Conservation (phyloP, 2,329 filamentous ascomycete genomes). For the Trichoderma asperellum region DNA sequence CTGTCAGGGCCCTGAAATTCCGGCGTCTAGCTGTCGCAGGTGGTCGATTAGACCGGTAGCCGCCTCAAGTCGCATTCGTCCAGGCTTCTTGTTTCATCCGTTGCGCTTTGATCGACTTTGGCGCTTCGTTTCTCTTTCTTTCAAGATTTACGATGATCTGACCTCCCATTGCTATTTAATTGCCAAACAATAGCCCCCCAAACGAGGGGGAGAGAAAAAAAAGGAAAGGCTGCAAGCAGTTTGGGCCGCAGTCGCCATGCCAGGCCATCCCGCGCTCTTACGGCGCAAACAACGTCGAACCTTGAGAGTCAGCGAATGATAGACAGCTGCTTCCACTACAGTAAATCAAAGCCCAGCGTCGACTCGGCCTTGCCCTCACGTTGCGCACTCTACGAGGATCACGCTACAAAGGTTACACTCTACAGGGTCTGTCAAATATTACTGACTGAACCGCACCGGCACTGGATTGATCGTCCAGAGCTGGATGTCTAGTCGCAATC, state of each 20-base stretch:
- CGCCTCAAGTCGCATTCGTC: conserved; percentile 2
- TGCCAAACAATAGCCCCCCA: background rate
- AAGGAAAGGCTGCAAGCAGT: background rate
- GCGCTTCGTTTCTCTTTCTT: background rate
- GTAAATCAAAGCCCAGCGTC: background rate
- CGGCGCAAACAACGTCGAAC: conserved; percentile 17
- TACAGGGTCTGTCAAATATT: background rate
- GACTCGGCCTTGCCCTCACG: conserved; percentile 6
- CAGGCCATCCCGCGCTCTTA: background rate
- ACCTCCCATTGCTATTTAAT: background rate
- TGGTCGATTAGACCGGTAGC: background rate
- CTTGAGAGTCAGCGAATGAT: background rate
- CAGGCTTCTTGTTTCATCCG: background rate
- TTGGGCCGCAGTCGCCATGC: conserved; percentile 8
- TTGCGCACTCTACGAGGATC: background rate
- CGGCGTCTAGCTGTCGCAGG: background rate
- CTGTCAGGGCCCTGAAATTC: conserved; percentile 17
- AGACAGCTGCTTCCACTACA: conserved; percentile 2
- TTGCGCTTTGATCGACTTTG: background rate
- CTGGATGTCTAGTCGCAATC: background rate
- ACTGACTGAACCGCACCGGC: background rate
- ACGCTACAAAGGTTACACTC: background rate
- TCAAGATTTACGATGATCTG: background rate
- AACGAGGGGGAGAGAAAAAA: background rate
- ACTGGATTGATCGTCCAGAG: background rate